Evolutionary conservation across 495 filamentous ascomycete genomes (phyloP).

Genomic region (Neurospora hispaniola): DNA sequence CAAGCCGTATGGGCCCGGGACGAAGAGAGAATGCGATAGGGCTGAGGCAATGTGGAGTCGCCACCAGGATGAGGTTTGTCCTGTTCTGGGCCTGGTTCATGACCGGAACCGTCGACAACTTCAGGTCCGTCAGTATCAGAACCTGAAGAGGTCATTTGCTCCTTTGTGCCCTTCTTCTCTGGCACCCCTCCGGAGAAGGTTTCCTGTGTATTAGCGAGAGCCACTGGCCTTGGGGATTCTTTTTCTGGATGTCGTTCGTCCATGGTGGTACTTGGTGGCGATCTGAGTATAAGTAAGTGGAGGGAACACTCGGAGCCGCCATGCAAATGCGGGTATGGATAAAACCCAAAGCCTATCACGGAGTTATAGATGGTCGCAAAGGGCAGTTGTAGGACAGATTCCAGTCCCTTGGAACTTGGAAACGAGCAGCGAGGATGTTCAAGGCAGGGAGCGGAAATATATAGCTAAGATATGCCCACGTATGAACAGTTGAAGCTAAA

Average conservation of each 20-base stretch:
- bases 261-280: background rate
- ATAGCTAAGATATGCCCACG: background rate
- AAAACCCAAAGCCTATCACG: background rate
- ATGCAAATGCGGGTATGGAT: background rate
- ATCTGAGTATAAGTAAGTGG: background rate
- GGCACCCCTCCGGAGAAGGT: background rate
- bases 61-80: background rate
- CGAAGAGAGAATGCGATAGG: constrained; percentile 25
- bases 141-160: background rate
- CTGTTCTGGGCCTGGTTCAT: background rate
- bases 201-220: background rate
- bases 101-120: background rate
- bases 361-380: background rate
- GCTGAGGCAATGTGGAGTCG: constrained; percentile 9
- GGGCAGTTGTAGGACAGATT: background rate
- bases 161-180: background rate
- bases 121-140: background rate
- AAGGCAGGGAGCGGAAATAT: background rate
- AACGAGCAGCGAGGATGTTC: background rate
- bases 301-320: background rate
- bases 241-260: background rate
- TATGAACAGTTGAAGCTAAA: background rate
- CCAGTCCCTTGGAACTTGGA: background rate
- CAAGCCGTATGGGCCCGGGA: constrained; percentile 27
- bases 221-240: background rate